phyloP scores from a whole-genome alignment of 495 filamentous ascomycete genomes.

The Oleoguttula mirabilis region DNA sequence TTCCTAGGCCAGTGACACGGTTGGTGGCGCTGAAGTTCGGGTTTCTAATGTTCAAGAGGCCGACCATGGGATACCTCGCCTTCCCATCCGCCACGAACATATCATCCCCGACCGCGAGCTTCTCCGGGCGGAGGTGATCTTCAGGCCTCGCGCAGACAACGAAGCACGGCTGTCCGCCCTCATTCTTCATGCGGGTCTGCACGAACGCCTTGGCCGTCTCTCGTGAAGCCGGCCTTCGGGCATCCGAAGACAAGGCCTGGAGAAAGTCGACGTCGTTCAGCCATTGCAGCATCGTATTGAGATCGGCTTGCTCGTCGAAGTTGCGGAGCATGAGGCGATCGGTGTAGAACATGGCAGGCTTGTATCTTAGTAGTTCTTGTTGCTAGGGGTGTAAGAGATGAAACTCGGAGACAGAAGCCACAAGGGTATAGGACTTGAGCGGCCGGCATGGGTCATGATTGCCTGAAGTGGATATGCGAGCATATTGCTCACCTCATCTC shows the following conservation, averaged over 20 bases:
- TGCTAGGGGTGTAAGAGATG: no score
- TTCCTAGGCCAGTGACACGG: not conserved
- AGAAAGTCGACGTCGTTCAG: constrained; percentile 1
- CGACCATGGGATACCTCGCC: not conserved
- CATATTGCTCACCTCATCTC: no score
- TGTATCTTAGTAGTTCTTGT: no score
- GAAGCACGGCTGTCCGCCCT: constrained; percentile 1
- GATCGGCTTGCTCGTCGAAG: not conserved
- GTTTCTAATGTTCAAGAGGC: not conserved
- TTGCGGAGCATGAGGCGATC: not conserved
- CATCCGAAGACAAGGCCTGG: not conserved
- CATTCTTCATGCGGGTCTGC: not conserved
- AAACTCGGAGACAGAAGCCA: no score
- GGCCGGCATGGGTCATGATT: no score
- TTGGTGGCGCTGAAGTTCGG: not conserved
- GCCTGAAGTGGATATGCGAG: no score
- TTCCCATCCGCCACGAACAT: not conserved
- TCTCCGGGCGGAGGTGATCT: not conserved
- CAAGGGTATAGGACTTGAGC: no score
- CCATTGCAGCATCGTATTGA: constrained; percentile 1
- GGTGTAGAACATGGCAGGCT: constrained; percentile 4
- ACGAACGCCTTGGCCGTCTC: not conserved
- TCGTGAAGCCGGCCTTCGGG: not conserved
- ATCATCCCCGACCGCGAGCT: not conserved
- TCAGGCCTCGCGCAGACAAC: not conserved